phyloP scores from a whole-genome alignment of 768 basidiomycete genomes.

The Rhizopogon vulgaris region DNA sequence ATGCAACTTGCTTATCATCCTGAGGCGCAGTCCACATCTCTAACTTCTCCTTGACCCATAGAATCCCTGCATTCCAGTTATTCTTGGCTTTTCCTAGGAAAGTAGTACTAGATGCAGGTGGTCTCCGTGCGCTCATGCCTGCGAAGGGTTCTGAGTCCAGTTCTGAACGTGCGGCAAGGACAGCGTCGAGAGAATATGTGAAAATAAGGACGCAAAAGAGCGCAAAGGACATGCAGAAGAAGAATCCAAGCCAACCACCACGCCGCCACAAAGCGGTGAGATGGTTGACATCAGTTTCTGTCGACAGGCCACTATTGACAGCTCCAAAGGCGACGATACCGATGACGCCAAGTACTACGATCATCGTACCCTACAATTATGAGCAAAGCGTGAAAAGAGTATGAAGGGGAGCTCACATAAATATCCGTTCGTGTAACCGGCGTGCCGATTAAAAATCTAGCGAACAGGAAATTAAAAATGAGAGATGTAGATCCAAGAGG shows the following conservation, averaged over 20 bases:
- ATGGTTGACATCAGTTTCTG: conserved; percentile 66
- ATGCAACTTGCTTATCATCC: conserved; percentile 81
- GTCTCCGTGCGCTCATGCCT: conserved; percentile 29
- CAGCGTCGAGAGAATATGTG: conserved; percentile 64
- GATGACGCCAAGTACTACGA: conserved; percentile 78
- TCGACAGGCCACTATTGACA: conserved; percentile 72
- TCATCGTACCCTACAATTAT: conserved; percentile 60
- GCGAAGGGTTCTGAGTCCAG: conserved; percentile 53
- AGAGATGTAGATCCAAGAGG: conserved; percentile 91
- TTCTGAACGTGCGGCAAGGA: conserved; percentile 67
- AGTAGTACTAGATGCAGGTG: conserved; percentile 13
- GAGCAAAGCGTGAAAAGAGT: neutral
- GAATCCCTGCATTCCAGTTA: conserved; percentile 42
- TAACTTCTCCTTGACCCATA: conserved; percentile 52
- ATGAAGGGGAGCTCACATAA: conserved; percentile 42
- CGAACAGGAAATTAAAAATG: conserved; percentile 95
- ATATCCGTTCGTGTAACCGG: conserved; percentile 82
- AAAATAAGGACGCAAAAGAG: conserved; percentile 63
- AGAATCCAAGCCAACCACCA: conserved; percentile 85
- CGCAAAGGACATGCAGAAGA: conserved; percentile 70
- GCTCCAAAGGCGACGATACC: conserved; percentile 86
- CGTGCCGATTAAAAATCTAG: conserved; percentile 80
- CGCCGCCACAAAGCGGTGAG: conserved; percentile 84
- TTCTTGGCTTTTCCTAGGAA: conserved; percentile 29
- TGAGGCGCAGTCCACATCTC: conserved; percentile 74